Evolutionary conservation across 1,284 basidiomycete genomes (phyloP).

Genomic region (Cryptococcus deneoformans): DNA sequence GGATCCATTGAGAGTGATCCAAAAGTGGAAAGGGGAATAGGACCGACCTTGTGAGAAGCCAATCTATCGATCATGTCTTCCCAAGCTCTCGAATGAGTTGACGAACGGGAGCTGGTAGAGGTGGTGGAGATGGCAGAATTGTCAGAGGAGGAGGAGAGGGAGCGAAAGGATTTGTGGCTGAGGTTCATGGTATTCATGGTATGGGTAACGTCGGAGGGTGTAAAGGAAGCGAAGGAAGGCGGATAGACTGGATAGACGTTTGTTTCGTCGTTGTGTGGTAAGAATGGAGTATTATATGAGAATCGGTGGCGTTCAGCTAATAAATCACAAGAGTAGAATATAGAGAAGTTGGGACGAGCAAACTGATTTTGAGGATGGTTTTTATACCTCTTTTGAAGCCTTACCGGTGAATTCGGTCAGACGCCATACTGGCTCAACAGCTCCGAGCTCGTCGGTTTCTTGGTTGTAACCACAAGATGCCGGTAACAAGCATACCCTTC

Average conservation of each 20-base stretch:
- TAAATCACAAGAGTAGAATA: no score
- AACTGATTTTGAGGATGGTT: no score
- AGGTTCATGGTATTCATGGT: not conserved
- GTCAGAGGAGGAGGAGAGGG: slow-evolving; percentile 10
- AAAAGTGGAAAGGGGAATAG: not conserved
- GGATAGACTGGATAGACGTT: not conserved
- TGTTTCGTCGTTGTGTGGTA: not conserved
- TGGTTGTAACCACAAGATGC: no score
- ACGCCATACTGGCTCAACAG: no score
- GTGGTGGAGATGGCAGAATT: slow-evolving; percentile 3
- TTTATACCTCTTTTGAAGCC: no score
- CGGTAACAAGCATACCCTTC: no score
- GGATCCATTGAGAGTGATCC: not conserved
- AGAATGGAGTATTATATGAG: no score
- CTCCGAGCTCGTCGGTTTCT: no score
- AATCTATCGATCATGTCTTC: slow-evolving; percentile 39
- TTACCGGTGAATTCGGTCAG: no score
- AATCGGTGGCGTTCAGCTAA: no score
- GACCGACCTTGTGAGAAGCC: slow-evolving; percentile 26
- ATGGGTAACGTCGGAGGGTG: not conserved
- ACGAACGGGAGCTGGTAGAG: slow-evolving; percentile 23
- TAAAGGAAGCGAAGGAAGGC: not conserved
- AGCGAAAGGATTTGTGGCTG: slow-evolving; percentile 9
- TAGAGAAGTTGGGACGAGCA: no score
- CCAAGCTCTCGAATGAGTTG: slow-evolving; percentile 23